Base-by-base conservation (phyloP, 2,329 filamentous ascomycete genomes). In the Epichloe typhina region DNA sequence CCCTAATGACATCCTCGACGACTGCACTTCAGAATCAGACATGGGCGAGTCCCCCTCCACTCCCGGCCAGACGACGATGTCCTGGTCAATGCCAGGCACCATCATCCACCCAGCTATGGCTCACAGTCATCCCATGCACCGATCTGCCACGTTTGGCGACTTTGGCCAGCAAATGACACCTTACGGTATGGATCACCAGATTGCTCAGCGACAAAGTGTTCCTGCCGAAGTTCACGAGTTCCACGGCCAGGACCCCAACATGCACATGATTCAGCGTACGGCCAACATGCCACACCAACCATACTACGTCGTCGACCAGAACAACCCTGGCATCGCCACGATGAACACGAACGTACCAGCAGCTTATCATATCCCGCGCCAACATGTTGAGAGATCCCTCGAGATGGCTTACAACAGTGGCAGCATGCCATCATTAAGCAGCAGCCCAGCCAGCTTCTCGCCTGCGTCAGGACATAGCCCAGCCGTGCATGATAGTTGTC, bases 261-360 rank as follows among this genome's bases (percentile, higher is more conserved):
- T 73, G 43, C 72, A 72, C 17, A 70, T 78, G 60, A 60, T 76
- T 46, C 74, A 75, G 55, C 70, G 73, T 49, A 67, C 70, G n/a
- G 58, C 70, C 5, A 72, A 69, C 60, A 66, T 76, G 58, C 68
- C 72, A 3, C 69, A 69, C 49, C 70, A 72, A 49, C 62, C 66
- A 37, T 79, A 73, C 61, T 84, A 80, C 57, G 71, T 82, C 33
- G 74, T 80, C 1, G 79, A 83, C 51, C 76, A 80, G 55, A 74
- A 71, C 60, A 82, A 82, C 57, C 78, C 79, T 9, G 77, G 74
- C 12, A 74, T 83, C 5, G 79, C 77, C 35, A 82, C 77, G 12
- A 76, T 82, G 72, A 79, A 76, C 63, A 72, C 76, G 11, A 72
- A 69, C 6, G 65, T 78, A 46, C 67, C 71, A n/a, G 63, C 69